phyloP scores from a whole-genome alignment of 1,284 basidiomycete genomes.

The Grifola frondosa region DNA sequence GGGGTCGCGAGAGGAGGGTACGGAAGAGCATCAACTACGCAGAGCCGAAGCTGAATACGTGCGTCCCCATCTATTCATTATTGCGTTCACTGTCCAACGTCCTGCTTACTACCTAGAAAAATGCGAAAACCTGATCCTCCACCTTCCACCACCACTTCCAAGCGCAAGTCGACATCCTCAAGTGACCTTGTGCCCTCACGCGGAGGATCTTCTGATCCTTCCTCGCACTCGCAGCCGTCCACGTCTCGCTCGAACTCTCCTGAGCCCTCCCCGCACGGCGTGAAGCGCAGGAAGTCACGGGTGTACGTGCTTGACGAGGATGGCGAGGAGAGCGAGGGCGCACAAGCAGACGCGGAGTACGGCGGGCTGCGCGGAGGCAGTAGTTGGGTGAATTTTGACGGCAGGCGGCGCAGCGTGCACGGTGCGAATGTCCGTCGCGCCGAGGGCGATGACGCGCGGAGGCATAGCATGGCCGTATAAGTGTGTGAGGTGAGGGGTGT shows the following conservation, averaged over 20 bases:
- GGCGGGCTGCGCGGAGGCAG: slow-evolving; percentile 31
- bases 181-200: slow-evolving; percentile 15
- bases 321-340: slow-evolving; percentile 58
- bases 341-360: slow-evolving; percentile 66
- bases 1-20: slow-evolving; percentile 64
- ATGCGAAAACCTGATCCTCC: slow-evolving; percentile 82
- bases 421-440: slow-evolving; percentile 22
- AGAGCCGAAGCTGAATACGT: slow-evolving; percentile 90
- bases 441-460: slow-evolving; percentile 36
- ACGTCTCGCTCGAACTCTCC: slow-evolving; percentile 11
- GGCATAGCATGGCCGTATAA: slow-evolving; percentile 42
- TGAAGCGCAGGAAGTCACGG: slow-evolving; percentile 54
- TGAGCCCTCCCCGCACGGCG: slow-evolving; percentile 22
- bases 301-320: slow-evolving; percentile 47
- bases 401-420: slow-evolving; percentile 47
- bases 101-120: slow-evolving; percentile 53
- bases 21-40: slow-evolving; percentile 86
- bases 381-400: slow-evolving; percentile 56
- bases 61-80: slow-evolving; percentile 33
- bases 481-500: too few relatives aligned
- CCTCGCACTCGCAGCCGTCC: slow-evolving; percentile 22
- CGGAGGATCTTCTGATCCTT: slow-evolving; percentile 12
- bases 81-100: slow-evolving; percentile 7
- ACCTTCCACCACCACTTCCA: slow-evolving; percentile 35
- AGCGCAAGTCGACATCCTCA: slow-evolving; percentile 29